A percentile compares a stretch with the other conserved stretches of the same genome.
These are phyloP conservation scores for Camelina neglecta DNA, from an alignment of 345 rosid genomes.

Conservation along the genomic window DNA sequence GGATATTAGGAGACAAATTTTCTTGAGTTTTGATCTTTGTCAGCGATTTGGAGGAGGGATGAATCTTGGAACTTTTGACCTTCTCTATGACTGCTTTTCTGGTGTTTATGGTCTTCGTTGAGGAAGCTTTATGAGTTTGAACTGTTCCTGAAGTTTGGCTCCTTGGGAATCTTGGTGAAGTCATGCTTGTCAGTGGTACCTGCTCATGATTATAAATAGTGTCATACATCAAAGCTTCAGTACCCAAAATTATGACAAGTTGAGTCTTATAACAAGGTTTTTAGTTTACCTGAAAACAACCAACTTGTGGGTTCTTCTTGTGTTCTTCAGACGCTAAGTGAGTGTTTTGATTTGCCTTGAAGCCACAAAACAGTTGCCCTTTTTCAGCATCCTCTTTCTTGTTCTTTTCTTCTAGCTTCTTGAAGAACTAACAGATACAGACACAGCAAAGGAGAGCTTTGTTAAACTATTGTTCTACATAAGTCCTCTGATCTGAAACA, in stretches of 20 bases:
- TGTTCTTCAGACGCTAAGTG: constrained; percentile 11
- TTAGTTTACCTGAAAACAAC: constrained; percentile 13
- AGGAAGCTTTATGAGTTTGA: constrained; percentile 43
- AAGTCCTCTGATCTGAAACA: not conserved
- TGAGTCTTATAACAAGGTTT: constrained; percentile 20
- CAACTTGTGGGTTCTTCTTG: constrained; percentile 30
- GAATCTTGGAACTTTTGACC: constrained; percentile 41
- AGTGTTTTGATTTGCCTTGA: constrained; percentile 46
- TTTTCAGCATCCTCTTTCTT: constrained; percentile 49
- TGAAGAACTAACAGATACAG: constrained; percentile 55
- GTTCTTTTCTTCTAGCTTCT: constrained; percentile 70
- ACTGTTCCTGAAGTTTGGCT: constrained; percentile 46
- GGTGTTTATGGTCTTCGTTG: constrained; percentile 44
- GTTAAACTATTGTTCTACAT: constrained; percentile 4
- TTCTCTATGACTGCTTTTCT: constrained; percentile 44
- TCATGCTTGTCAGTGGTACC: constrained; percentile 50
- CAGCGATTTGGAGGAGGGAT: constrained; percentile 37
- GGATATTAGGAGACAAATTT: constrained; percentile 76
- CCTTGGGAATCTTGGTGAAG: constrained; percentile 56
- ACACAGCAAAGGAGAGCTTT: constrained; percentile 23
- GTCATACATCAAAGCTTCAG: constrained; percentile 20
- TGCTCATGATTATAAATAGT: constrained; percentile 43
- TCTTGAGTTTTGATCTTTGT: constrained; percentile 58
- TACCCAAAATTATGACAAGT: not conserved
- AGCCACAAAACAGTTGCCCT: constrained; percentile 43